These are phyloP conservation scores for Calonectria honghensis DNA, from an alignment of 2,329 filamentous ascomycete genomes.

Conservation along the genomic window DNA sequence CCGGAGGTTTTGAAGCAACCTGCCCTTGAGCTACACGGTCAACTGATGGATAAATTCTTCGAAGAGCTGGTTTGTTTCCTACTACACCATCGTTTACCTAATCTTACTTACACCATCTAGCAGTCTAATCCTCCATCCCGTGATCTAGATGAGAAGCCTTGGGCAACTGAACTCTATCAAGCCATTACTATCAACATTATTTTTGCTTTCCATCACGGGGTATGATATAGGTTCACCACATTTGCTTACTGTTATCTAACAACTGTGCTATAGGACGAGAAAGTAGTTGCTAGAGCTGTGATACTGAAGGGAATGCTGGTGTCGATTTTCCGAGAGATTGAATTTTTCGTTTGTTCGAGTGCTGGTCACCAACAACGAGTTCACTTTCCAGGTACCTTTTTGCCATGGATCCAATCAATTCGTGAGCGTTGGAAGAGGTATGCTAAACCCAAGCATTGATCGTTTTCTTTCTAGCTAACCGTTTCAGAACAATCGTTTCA, in stretches of 20 bases:
- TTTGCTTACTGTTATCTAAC: not conserved
- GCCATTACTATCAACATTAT: conserved; percentile 62
- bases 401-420: conserved; percentile 58
- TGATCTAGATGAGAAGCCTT: conserved; percentile 45
- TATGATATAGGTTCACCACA: conserved; percentile 38
- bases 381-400: conserved; percentile 61
- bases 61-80: conserved; percentile 54
- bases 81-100: not conserved
- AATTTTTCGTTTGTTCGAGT: conserved; percentile 60
- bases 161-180: conserved; percentile 59
- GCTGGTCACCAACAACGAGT: conserved; percentile 59
- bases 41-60: conserved; percentile 57
- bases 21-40: conserved; percentile 57
- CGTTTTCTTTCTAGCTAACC: conserved; percentile 1
- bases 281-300: conserved; percentile 56
- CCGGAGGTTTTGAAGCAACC: conserved; percentile 53
- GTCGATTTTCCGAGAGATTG: conserved; percentile 58
- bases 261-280: conserved; percentile 54
- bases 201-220: conserved; percentile 62
- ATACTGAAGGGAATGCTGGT: conserved; percentile 61
- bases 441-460: not conserved
- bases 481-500: conserved; percentile 57
- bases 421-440: conserved; percentile 62
- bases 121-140: conserved; percentile 47
- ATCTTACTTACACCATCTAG: conserved; percentile 20